Evolutionary conservation across 495 filamentous ascomycete genomes (phyloP).

Genomic region (Glutinoglossum americanum): DNA sequence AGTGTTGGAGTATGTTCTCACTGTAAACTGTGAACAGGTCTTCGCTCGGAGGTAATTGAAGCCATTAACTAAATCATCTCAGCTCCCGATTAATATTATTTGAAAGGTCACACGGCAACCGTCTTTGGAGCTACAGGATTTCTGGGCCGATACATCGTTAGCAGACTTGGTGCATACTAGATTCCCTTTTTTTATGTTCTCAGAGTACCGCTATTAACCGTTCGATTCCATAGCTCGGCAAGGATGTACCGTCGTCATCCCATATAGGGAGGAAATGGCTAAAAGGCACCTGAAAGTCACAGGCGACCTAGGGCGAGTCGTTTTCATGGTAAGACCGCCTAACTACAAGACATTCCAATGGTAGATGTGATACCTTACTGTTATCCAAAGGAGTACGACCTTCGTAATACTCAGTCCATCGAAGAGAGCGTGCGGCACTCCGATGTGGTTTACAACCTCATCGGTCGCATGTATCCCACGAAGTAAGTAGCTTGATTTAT

Average conservation of each 20-base stretch:
- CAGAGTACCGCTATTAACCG: not conserved
- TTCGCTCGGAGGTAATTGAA: slow-evolving; percentile 50
- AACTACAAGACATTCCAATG: not conserved
- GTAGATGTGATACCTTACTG: not conserved
- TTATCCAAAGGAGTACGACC: slow-evolving; percentile 58
- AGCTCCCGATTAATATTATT: not conserved
- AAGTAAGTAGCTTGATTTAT: slow-evolving; percentile 37
- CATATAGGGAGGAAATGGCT: slow-evolving; percentile 90
- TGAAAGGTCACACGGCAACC: slow-evolving; percentile 70
- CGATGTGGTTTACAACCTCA: slow-evolving; percentile 89
- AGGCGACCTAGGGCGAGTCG: slow-evolving; percentile 75
- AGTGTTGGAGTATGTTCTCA: slow-evolving; percentile 9
- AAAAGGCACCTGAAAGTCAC: slow-evolving; percentile 91
- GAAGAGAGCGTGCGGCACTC: slow-evolving; percentile 94
- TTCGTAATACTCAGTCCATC: slow-evolving; percentile 86
- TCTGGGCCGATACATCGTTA: slow-evolving; percentile 92
- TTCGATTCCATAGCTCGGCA: slow-evolving; percentile 37
- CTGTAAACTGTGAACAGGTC: slow-evolving; percentile 30
- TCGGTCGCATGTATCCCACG: slow-evolving; percentile 84
- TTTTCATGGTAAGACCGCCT: slow-evolving; percentile 44
- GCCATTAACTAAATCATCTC: not conserved
- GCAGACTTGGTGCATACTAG: slow-evolving; percentile 53
- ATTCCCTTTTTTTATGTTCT: not conserved
- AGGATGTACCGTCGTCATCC: slow-evolving; percentile 84
- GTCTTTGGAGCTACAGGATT: slow-evolving; percentile 96